Evolutionary conservation across 2,329 filamentous ascomycete genomes (phyloP).

Genomic region (Orbilia blumenaviensis): DNA sequence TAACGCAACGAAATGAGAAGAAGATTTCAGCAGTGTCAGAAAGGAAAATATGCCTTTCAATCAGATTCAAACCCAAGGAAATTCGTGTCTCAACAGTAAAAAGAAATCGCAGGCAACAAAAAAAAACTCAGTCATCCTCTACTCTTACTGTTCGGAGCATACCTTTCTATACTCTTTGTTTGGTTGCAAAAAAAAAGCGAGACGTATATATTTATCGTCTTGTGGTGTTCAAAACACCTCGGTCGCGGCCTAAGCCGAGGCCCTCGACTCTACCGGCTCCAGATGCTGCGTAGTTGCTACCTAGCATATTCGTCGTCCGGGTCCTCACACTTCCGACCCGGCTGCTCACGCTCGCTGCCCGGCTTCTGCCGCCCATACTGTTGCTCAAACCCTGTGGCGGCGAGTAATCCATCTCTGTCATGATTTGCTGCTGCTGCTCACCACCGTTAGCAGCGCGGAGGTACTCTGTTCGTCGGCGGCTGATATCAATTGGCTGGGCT

Average conservation of each 20-base stretch:
- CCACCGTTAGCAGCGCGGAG: slow-evolving; percentile 29
- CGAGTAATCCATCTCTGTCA: slow-evolving; percentile 40
- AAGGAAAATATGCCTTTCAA: slow-evolving; percentile 10
- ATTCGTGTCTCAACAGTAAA: slow-evolving; percentile 34
- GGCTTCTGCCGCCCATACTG: slow-evolving; percentile 14
- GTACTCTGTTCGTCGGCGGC: slow-evolving; percentile 36
- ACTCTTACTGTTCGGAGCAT: not conserved
- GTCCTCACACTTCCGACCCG: slow-evolving; percentile 38
- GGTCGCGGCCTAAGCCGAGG: slow-evolving; percentile 32
- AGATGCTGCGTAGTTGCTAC: slow-evolving; percentile 32
- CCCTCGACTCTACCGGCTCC: slow-evolving; percentile 32
- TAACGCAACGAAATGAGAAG: not conserved
- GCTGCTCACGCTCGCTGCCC: slow-evolving; percentile 37
- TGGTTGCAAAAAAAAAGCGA: not conserved
- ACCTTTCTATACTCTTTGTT: not conserved
- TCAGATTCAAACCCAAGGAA: slow-evolving; percentile 26
- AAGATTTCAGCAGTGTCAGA: slow-evolving; percentile 3
- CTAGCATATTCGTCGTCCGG: slow-evolving; percentile 37
- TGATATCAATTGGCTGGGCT: slow-evolving; percentile 44
- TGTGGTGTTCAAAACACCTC: slow-evolving; percentile 45
- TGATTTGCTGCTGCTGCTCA: slow-evolving; percentile 4
- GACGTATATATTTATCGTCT: slow-evolving; percentile 12
- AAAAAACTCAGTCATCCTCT: slow-evolving; percentile 12
- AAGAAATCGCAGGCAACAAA: slow-evolving; percentile 24
- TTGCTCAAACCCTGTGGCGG: slow-evolving; percentile 22